Evolutionary conservation across 2,329 filamentous ascomycete genomes (phyloP).

Genomic region (Sporothrix globosa): DNA sequence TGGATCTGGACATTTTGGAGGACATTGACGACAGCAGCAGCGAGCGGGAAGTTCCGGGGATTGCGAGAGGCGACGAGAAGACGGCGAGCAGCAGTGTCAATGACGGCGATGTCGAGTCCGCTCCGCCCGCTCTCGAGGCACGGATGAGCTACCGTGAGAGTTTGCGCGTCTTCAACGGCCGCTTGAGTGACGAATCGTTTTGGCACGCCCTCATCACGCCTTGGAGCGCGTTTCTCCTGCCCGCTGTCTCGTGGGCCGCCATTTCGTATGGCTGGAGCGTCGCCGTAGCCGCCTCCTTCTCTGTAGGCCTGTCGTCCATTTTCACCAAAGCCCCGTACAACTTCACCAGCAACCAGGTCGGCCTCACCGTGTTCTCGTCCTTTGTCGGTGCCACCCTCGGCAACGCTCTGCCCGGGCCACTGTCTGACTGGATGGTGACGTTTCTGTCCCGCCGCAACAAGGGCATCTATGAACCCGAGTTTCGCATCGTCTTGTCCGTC

Average conservation of each 20-base stretch:
- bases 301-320: slow-evolving; percentile 36
- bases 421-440: slow-evolving; percentile 45
- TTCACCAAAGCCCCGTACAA: slow-evolving; percentile 49
- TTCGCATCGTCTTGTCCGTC: slow-evolving; percentile 46
- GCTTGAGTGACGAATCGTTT: slow-evolving; percentile 35
- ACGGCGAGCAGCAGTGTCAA: slow-evolving; percentile 6
- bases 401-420: slow-evolving; percentile 42
- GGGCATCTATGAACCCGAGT: slow-evolving; percentile 53
- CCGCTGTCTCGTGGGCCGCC: slow-evolving; percentile 49
- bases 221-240: slow-evolving; percentile 48
- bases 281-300: slow-evolving; percentile 38
- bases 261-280: slow-evolving; percentile 47
- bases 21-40: slow-evolving; percentile 27
- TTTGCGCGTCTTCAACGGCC: slow-evolving; percentile 37
- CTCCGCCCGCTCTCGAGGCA: slow-evolving; percentile 9
- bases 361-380: slow-evolving; percentile 46
- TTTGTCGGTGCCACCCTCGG: slow-evolving; percentile 47
- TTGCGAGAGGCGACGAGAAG: neutral
- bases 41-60: neutral
- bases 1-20: slow-evolving; percentile 27
- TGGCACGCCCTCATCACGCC: slow-evolving; percentile 41
- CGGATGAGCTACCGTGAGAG: slow-evolving; percentile 36
- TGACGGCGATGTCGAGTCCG: neutral
- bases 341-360: slow-evolving; percentile 45
- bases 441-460: slow-evolving; percentile 46